Conservation (phyloP, 768 basidiomycete genomes). For the Heimioporus sp. region DNA sequence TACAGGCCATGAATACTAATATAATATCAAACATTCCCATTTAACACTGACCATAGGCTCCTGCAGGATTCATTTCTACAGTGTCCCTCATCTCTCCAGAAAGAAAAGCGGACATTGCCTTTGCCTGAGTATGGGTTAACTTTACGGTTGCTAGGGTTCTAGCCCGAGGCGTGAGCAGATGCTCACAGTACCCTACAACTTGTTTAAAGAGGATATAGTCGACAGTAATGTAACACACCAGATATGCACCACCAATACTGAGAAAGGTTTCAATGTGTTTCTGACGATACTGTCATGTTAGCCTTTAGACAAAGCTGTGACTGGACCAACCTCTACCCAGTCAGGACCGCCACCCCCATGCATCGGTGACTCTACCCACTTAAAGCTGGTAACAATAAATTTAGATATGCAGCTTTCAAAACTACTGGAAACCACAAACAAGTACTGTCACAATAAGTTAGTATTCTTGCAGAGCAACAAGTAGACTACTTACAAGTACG, state of each 20-base stretch:
- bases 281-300: constrained; percentile 32
- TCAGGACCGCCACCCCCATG: constrained; percentile 78
- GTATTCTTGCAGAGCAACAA: background rate
- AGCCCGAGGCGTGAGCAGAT: background rate
- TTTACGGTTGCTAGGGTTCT: background rate
- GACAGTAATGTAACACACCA: constrained; percentile 45
- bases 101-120: constrained; percentile 93
- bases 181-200: constrained; percentile 68
- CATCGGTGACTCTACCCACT: constrained; percentile 92
- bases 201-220: background rate
- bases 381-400: constrained; percentile 53
- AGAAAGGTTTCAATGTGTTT: constrained; percentile 85
- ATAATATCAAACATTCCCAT: background rate
- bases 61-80: constrained; percentile 79
- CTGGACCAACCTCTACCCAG: constrained; percentile 80
- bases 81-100: constrained; percentile 97
- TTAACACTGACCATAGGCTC: constrained; percentile 57
- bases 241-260: constrained; percentile 82
- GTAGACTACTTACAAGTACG: constrained; percentile 39
- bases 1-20: background rate
- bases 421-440: constrained; percentile 52
- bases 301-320: background rate
- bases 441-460: constrained; percentile 56
- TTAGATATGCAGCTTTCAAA: background rate
- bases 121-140: constrained; percentile 51